Evolutionary conservation across 306 rosid genomes (phyloP), one percentile per base, ranked within the genome.

Genomic region (Castanea sativa): DNA sequence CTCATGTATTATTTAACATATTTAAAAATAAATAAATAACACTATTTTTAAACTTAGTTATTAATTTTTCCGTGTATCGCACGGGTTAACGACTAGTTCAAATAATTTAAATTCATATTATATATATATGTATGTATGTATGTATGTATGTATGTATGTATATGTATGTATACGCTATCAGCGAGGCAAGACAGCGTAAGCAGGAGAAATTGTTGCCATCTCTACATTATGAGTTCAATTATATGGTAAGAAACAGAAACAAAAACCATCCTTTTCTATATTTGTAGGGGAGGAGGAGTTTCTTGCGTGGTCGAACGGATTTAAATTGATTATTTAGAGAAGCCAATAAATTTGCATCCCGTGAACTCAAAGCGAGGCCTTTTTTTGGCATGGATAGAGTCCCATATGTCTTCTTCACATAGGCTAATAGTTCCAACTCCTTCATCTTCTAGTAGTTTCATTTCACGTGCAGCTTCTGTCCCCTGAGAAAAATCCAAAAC

Each of bases 391-490:
- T n/a, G 52, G 6, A 55, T 23, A 20, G 15, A 73, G 29, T 55
- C 33, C 2, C 20, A n/a, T 74, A 13, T 60, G 27, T 72, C 60
- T 52, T n/a, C 38, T 27, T 61, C 16, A 27, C 19, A 13, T 27
- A 2, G 14, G 19, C 20, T 3, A 63, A 13, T 14, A 5, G 5
- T 18, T 63, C 20, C 15, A 12, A 23, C 15, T 63, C n/a, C 18
- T 29, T 27, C 33, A 29, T 11, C 19, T n/a, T 5, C 4, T 2
- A 33, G 71, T 16, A 57, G 3, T 60, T 41, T 14, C 6, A 75
- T 60, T 60, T 75, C 79, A 75, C 71, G 35, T 53, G 79, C 43
- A 15, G 51, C 60, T 55, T 14, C 5, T n/a, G 18, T 55, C 52
- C 27, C 41, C 20, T 15, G 41, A 21, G 45, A 4, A 18, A 72